Conservation (phyloP, 2,329 filamentous ascomycete species). For the Colletotrichum magnum region DNA sequence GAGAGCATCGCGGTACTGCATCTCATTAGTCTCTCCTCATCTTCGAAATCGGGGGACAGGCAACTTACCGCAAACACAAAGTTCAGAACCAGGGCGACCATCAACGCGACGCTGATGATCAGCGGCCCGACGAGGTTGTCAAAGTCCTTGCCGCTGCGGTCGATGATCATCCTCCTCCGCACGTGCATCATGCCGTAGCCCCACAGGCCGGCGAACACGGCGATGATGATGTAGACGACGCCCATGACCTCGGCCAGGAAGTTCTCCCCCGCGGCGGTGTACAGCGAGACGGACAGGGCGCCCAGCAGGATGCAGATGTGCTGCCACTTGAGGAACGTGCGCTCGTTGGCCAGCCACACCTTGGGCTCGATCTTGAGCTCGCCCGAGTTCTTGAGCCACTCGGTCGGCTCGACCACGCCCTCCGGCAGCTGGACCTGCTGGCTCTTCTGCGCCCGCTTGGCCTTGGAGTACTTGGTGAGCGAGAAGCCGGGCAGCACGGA, state of each 20-base stretch:
- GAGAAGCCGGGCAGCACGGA: slow-evolving; percentile 88
- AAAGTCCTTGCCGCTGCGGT: slow-evolving; percentile 92
- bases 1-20: slow-evolving; percentile 38
- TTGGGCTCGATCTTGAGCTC: slow-evolving; percentile 95
- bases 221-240: slow-evolving; percentile 86
- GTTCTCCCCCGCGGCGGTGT: slow-evolving; percentile 88
- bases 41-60: neutral
- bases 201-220: slow-evolving; percentile 87
- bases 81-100: slow-evolving; percentile 85
- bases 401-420: slow-evolving; percentile 86
- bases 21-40: neutral
- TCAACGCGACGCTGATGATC: slow-evolving; percentile 84
- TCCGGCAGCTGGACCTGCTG: slow-evolving; percentile 76
- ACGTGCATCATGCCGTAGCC: slow-evolving; percentile 87
- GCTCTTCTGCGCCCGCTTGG: slow-evolving; percentile 64
- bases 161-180: slow-evolving; percentile 83
- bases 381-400: slow-evolving; percentile 95
- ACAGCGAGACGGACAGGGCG: slow-evolving; percentile 85
- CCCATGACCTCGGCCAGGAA: slow-evolving; percentile 83
- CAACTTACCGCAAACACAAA: slow-evolving; percentile 84
- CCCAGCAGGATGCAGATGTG: slow-evolving; percentile 92
- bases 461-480: slow-evolving; percentile 80
- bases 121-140: slow-evolving; percentile 90
- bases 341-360: slow-evolving; percentile 98
- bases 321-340: slow-evolving; percentile 99